Base-by-base conservation (phyloP, 345 rosid species). In the Rhodamnia rubescens region DNA sequence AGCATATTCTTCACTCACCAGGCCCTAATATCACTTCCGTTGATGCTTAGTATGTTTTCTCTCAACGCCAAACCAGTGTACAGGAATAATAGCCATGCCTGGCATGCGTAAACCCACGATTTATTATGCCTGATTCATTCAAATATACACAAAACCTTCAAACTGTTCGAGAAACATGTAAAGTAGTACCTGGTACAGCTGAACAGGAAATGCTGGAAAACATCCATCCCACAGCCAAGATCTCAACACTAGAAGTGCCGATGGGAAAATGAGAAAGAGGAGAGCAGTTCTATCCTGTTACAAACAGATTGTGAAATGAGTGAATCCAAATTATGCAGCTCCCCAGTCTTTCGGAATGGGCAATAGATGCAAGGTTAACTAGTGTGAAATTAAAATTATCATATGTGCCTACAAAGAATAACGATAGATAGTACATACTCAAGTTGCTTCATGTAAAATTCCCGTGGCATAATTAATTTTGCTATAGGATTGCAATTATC, bases 11-110 rank as follows among this genome's bases (percentile, higher is more conserved):
- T 11, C 56, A 83, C 85, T 87, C 92, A 96, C 99, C 99, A 98
- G 84, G 98, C 91, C 88, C 99, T 99, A 84, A 98, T 98, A 87
- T 95, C 99, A 83, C 99, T 98, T 87, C 99, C 99, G 89, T 98
- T 98, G 59, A 93, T 95, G 92, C 98, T 93, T 86, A 98, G 88
- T 87, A 97, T 94, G 86, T 97, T 97, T 90, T 97, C 99, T 74
- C 99, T 93, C 94, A 97, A 88, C 81, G 95, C 95, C 96, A 97
- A 93, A 50, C 98, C 99, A 42, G 98, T 94, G 89, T 97, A 96
- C 85, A 97, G 99, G 93, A 97, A 94, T 86, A 97, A 88, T 32
- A 97, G 91, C 99, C 99, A 97, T 32, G 95, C 96, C 98, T 97
- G 64, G 26, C 78, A 69, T 69, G 78, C 47, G 20, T 18, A 69